A percentile compares a stretch with the other conserved stretches of the same genome.
Evolutionary conservation across 176 grass and related monocot species (phyloP).

Genomic region (Eragrostis curvula): DNA sequence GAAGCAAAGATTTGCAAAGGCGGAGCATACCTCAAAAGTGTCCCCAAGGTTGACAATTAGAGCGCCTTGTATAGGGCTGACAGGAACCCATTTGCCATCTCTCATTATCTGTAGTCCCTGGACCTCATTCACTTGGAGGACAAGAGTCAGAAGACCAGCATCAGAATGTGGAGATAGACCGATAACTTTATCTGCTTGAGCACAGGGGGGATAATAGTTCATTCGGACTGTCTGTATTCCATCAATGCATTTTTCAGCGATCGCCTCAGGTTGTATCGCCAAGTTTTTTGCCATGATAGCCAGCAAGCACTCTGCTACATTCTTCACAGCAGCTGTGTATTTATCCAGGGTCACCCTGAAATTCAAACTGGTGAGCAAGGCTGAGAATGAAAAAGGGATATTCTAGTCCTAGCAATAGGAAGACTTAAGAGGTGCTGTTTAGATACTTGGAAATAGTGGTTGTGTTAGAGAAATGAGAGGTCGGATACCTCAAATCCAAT

Average conservation of each 20-base stretch:
- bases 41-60: slow-evolving; percentile 61
- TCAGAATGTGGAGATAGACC: slow-evolving; percentile 61
- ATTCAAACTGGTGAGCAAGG: too few relatives aligned
- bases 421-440: too few relatives aligned
- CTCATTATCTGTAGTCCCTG: slow-evolving; percentile 57
- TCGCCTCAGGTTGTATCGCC: slow-evolving; percentile 35
- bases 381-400: too few relatives aligned
- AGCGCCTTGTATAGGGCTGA: slow-evolving; percentile 40
- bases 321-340: slow-evolving; percentile 45
- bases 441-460: too few relatives aligned
- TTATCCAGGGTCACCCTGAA: slow-evolving; percentile 21
- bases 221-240: slow-evolving; percentile 53
- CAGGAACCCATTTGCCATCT: slow-evolving; percentile 46
- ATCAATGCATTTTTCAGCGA: slow-evolving; percentile 9
- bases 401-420: too few relatives aligned
- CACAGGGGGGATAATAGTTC: too few relatives aligned
- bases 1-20: too few relatives aligned
- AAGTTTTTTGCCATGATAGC: slow-evolving; percentile 40
- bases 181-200: too few relatives aligned
- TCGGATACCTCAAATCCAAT: too few relatives aligned
- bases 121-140: slow-evolving; percentile 55
- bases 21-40: slow-evolving; percentile 36
- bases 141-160: slow-evolving; percentile 9
- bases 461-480: too few relatives aligned
- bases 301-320: slow-evolving; percentile 40